Percentiles rank a stretch among this genome's conserved stretches.
phyloP scores from a whole-genome alignment of 176 grass and related monocot genomes.

The Raddia guianensis region DNA sequence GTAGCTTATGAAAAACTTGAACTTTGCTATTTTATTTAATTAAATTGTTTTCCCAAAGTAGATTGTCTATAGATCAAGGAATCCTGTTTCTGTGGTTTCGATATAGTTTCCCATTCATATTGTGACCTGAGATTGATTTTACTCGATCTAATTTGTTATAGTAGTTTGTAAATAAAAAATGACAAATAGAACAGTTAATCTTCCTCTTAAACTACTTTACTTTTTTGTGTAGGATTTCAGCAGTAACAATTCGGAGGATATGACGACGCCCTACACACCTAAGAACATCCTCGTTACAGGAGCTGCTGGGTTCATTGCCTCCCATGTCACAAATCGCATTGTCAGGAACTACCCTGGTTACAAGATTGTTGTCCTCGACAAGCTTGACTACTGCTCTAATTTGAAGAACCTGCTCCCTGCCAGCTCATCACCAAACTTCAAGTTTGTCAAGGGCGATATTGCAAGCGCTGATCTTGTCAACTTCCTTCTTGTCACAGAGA shows the following conservation, averaged over 20 bases:
- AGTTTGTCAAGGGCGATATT: constrained; percentile 91
- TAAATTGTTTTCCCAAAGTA: not conserved
- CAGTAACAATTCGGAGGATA: constrained; percentile 37
- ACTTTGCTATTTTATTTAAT: not conserved
- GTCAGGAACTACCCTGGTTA: constrained; percentile 75
- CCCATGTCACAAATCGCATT: constrained; percentile 79
- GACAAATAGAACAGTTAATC: not conserved
- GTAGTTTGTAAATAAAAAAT: not conserved
- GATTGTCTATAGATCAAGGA: not conserved
- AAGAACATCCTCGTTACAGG: constrained; percentile 88
- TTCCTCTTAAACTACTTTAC: not conserved
- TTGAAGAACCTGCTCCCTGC: constrained; percentile 75
- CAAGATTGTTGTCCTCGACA: constrained; percentile 87
- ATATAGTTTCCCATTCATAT: not conserved
- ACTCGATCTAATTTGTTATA: not conserved
- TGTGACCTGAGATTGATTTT: not conserved
- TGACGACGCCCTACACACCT: constrained; percentile 53
- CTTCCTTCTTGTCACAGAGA: constrained; percentile 84
- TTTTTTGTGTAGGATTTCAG: constrained; percentile 29
- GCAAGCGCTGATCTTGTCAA: constrained; percentile 87
- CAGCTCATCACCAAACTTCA: constrained; percentile 69
- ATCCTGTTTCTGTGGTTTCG: not conserved
- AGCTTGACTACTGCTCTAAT: constrained; percentile 95
- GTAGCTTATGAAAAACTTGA: not conserved
- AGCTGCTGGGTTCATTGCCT: constrained; percentile 81